A percentile compares a stretch with the other conserved stretches of the same genome.
Evolutionary conservation across 1,284 basidiomycete genomes (phyloP).

Genomic region (Puccinia polysora): DNA sequence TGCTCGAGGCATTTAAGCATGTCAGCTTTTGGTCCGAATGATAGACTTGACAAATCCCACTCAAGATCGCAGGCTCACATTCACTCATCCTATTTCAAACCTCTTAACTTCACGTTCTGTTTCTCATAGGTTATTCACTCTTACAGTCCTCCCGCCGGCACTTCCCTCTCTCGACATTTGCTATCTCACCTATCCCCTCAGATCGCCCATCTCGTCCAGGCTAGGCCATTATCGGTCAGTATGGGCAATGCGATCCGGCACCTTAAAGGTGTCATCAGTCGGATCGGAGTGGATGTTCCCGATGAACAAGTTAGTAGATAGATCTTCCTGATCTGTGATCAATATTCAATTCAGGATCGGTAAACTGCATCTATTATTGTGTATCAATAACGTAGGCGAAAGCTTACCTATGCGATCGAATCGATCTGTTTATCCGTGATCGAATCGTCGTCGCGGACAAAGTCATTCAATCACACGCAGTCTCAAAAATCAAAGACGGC

Average conservation of each 20-base stretch:
- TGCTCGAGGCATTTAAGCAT: conserved; percentile 75
- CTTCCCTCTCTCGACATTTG: conserved; percentile 75
- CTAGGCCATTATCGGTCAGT: conserved; percentile 85
- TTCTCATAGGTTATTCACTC: conserved; percentile 72
- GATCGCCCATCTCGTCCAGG: conserved; percentile 79
- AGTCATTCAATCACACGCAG: conserved; percentile 82
- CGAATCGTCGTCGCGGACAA: conserved; percentile 88
- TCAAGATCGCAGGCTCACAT: not conserved
- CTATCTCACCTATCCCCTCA: conserved; percentile 83
- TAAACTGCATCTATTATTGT: not conserved
- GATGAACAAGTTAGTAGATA: conserved; percentile 84
- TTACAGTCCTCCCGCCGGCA: conserved; percentile 74
- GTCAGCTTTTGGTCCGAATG: conserved; percentile 50
- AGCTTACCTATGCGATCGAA: conserved; percentile 72
- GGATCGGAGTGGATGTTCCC: conserved; percentile 80
- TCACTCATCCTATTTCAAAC: not conserved
- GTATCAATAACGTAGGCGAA: conserved; percentile 65
- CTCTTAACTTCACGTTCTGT: not conserved
- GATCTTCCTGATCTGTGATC: too few relatives aligned
- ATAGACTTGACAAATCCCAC: not conserved
- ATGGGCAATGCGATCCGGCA: conserved; percentile 92
- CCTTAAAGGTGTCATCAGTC: conserved; percentile 91
- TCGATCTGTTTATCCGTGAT: conserved; percentile 90
- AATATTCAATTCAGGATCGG: too few relatives aligned
- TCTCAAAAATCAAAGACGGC: conserved; percentile 87